Evolutionary conservation across 2,329 filamentous ascomycete genomes (phyloP).

Genomic region (Microsporum audouinii): DNA sequence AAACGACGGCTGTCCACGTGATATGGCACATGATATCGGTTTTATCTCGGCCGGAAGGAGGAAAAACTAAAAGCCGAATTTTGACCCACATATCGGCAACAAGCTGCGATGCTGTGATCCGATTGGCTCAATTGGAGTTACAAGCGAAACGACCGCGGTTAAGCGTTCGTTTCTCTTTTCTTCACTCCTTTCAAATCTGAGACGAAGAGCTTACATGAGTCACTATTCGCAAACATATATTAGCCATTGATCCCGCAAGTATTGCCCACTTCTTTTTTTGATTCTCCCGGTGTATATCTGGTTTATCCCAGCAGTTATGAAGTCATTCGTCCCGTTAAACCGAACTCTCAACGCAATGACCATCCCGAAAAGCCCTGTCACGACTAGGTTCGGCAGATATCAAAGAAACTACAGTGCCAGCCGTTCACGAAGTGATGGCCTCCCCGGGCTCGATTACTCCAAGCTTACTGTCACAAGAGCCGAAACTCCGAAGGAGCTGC

Average conservation of each 20-base stretch:
- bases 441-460: conserved; percentile 61
- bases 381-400: conserved; percentile 16
- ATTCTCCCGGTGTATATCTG: not conserved
- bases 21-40: not conserved
- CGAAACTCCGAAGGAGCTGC: conserved; percentile 59
- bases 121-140: not conserved
- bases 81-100: not conserved
- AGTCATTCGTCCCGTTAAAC: conserved; percentile 3
- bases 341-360: conserved; percentile 8
- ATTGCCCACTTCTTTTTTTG: not conserved
- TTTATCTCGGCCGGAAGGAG: not conserved
- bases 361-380: conserved; percentile 1
- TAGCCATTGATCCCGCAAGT: not conserved
- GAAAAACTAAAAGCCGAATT: not conserved
- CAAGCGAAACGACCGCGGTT: not conserved
- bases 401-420: conserved; percentile 38
- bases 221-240: not conserved
- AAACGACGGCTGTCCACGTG: not conserved
- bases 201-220: not conserved
- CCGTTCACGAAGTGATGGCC: conserved; percentile 24
- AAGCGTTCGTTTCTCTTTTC: not conserved
- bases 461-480: conserved; percentile 67
- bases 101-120: not conserved
- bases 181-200: not conserved
- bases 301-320: conserved; percentile 6